Evolutionary conservation across 352 stramenopile species (phyloP), one percentile per base, ranked within the genome.

Genomic region (Pythium guiyangense): DNA sequence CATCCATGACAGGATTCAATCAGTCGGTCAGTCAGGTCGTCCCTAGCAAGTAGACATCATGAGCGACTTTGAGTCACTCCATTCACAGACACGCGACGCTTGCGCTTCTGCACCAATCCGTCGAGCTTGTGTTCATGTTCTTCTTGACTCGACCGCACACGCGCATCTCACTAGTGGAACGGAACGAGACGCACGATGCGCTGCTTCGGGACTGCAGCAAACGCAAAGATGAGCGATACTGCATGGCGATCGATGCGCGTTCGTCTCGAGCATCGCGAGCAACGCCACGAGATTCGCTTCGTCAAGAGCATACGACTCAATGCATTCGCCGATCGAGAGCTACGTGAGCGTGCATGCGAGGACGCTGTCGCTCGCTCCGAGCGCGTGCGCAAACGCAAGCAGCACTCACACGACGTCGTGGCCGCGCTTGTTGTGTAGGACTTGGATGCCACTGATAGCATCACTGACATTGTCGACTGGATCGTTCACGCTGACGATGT

Each of bases 241-340:
- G 57, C 57, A 20, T 62, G 57, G 1, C 49, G 57, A 52, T 62
- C 57, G 5, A 62, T 44, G 52, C 18, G 18, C 18, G 58, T 64
- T 64, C 34, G 34, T 55, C 35, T 54, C 34, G 15, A 64, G 43
- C 58, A 64, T 54, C 44, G 25, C 51, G 40, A 64, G 17, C 52
- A 64, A 26, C 43, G 50, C 58, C 20, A 42, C 42, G 34, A 64
- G 52, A n/a, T 62, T 62, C 18, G 54, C 22, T 17, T 74, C 57
- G 34, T 74, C 59, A 12, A 77, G 46, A 0, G 53, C 18, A 25
- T 67, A 73, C 0, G 53, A 71, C 15, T 59, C 35, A 11, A 62
- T 12, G 0, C 48, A 39, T 49, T 56, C 42, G 51, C 66, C 44
- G 48, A 74, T 34, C 48, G 62, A 26, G 37, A 64, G 58, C 44